Base-by-base conservation (phyloP, 2,329 filamentous ascomycete species). In the Fusarium paranaense region DNA sequence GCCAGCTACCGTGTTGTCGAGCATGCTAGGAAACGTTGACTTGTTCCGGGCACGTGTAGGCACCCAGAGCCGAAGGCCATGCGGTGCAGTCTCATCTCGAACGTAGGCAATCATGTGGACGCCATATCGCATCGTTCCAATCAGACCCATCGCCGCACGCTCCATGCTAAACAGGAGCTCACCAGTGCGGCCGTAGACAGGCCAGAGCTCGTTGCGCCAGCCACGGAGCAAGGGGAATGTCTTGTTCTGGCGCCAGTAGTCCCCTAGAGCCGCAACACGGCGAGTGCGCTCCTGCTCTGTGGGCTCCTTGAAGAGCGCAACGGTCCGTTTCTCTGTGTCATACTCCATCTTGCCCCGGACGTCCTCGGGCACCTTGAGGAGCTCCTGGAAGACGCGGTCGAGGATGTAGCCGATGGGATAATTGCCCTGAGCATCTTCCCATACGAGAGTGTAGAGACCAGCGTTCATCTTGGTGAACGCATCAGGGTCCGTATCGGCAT, bases 1-100 rank as follows among this genome's bases (percentile, higher is more conserved):
- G n/a, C 89, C 89, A 0, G 95, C 97, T 8, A 97, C 97, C 2
- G 95, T 95, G 82, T 98, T 99, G 83, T 99, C 97, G 74, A 99
- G 87, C 89, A 98, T 95, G n/a, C 93, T 89, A 0, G 93, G 92
- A 80, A 96, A 99, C 0, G 95, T 98, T 75, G 94, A 90, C 86
- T 98, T 99, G 67, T 86, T 89, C 60, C 86, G 87, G 14, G 95
- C 90, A 11, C 97, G 89, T 54, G 92, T 89, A 5, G 97, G 94
- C 2, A 97, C 90, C 96, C 97, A 98, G 45, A 99, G 87, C 78
- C 91, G 92, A 52, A 97, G 83, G 20, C 91, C 92, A 62, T 88
- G 82, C 42, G 81, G 82, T 6, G 80, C 79, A 18, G 75, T 66
- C 5, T 77, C 66, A 57, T 82, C 81, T 25, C 85, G 82, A 27